phyloP scores from a whole-genome alignment of 164 flowering plant species.

The grape (Vitis vinifera) region ASM3070453v1 NC_081814.1:2005501-2006000 shows the following conservation, averaged over 20 bases:
- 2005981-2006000: slow-evolving; percentile 50
- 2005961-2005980: slow-evolving; percentile 82
- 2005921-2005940: slow-evolving; percentile 84
- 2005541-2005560: background rate
- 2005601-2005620: background rate
- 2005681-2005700: background rate
- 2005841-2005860: slow-evolving; percentile 70
- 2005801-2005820: too few relatives aligned
- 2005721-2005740: too few relatives aligned
- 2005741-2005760: too few relatives aligned
- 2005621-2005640: background rate
- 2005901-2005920: slow-evolving; percentile 64
- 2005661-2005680: too few relatives aligned
- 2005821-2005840: background rate
- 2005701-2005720: background rate
- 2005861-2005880: slow-evolving; percentile 83
- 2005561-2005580: background rate
- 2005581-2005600: background rate
- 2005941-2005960: slow-evolving; percentile 87
- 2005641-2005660: background rate
- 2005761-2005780: too few relatives aligned
- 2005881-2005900: slow-evolving; percentile 89
- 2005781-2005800: too few relatives aligned
- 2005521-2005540: background rate
- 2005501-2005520: background rate